Conservation (phyloP, 441 rosid genomes). For the Erysimum cheiri region DNA sequence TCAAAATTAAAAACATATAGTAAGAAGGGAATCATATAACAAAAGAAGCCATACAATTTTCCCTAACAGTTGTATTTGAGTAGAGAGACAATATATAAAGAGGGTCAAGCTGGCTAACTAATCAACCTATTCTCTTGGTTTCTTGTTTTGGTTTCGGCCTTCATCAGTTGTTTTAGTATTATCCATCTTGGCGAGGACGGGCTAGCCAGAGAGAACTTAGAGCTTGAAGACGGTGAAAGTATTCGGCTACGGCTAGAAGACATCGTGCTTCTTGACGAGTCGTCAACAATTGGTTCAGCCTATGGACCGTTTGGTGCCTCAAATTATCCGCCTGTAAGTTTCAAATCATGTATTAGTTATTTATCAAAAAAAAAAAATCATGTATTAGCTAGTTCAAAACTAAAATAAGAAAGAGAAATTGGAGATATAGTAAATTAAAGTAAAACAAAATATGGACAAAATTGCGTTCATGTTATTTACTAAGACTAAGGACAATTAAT, state of each 20-base stretch:
- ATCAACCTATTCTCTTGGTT: conserved; percentile 41
- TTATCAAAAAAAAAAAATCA: too few species aligned
- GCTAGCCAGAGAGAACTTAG: conserved; percentile 94
- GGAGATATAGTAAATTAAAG: not conserved
- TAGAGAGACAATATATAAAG: conserved; percentile 30
- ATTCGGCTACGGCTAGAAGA: conserved; percentile 78
- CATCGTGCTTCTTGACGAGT: conserved; percentile 88
- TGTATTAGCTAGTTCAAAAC: too few species aligned
- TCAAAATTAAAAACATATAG: conserved; percentile 23
- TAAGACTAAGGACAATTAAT: conserved; percentile 9
- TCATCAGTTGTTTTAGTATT: conserved; percentile 30
- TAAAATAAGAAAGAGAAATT: not conserved
- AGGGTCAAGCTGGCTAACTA: conserved; percentile 44
- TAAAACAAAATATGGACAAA: conserved; percentile 19
- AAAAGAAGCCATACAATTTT: conserved; percentile 34
- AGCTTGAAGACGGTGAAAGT: conserved; percentile 90
- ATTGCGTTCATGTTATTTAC: conserved; percentile 23
- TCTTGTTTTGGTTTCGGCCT: not conserved
- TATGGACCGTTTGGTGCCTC: conserved; percentile 85
- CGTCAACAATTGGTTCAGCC: conserved; percentile 74
- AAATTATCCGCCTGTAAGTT: conserved; percentile 91
- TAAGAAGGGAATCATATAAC: conserved; percentile 22
- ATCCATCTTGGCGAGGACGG: conserved; percentile 80
- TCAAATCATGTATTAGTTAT: not conserved
- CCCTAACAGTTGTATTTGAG: conserved; percentile 32